Evolutionary conservation across 1,284 basidiomycete genomes (phyloP).

Genomic region (Ceratobasidium papillatum): DNA sequence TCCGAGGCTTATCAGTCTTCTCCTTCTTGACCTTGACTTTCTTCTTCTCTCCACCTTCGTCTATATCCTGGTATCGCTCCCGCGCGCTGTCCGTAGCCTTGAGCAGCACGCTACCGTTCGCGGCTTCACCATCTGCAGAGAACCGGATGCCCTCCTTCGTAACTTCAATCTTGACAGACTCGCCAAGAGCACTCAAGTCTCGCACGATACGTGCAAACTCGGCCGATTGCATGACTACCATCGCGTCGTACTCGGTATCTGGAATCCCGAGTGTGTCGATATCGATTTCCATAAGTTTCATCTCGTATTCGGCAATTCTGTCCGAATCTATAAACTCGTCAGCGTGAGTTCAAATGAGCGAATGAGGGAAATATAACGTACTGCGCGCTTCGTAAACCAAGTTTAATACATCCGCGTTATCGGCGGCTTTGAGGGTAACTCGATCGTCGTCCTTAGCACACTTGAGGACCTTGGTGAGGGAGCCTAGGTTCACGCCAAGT

Average conservation of each 20-base stretch:
- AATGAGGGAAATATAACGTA: slow-evolving; percentile 63
- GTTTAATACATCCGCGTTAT: slow-evolving; percentile 90
- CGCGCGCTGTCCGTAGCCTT: slow-evolving; percentile 66
- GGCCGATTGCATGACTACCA: slow-evolving; percentile 84
- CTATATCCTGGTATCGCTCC: slow-evolving; percentile 47
- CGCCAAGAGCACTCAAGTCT: slow-evolving; percentile 91
- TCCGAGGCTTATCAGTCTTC: slow-evolving; percentile 53
- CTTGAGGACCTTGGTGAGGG: slow-evolving; percentile 95
- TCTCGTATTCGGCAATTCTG: slow-evolving; percentile 96
- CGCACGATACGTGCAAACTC: slow-evolving; percentile 95
- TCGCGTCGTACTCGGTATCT: slow-evolving; percentile 98
- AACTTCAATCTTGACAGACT: slow-evolving; percentile 95
- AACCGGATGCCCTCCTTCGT: slow-evolving; percentile 98
- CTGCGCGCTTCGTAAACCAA: slow-evolving; percentile 93
- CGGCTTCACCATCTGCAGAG: slow-evolving; percentile 91
- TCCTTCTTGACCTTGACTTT: slow-evolving; percentile 46
- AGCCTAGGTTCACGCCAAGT: slow-evolving; percentile 87
- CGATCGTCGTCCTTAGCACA: slow-evolving; percentile 97
- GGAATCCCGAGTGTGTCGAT: slow-evolving; percentile 95
- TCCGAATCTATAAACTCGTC: slow-evolving; percentile 72
- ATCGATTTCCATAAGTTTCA: slow-evolving; percentile 99
- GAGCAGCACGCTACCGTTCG: slow-evolving; percentile 88
- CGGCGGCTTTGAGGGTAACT: slow-evolving; percentile 89
- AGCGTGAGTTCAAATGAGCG: slow-evolving; percentile 24
- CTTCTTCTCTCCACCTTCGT: slow-evolving; percentile 32